phyloP scores from a whole-genome alignment of 169 alveolate species.

The Plasmodium gonderi region DNA sequence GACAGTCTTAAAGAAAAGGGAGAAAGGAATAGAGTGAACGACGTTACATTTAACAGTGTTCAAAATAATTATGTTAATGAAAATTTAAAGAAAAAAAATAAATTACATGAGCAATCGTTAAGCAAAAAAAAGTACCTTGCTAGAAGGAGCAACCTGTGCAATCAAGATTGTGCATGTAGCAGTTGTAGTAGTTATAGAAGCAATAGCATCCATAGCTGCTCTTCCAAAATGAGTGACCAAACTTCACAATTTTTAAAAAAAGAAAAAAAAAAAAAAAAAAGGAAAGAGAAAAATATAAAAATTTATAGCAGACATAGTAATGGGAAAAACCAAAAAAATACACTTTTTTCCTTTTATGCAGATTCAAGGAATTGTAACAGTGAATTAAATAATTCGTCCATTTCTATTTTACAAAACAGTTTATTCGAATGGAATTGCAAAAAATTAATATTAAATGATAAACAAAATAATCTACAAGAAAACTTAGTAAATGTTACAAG shows the following conservation, averaged over 20 bases:
- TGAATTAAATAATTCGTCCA: not conserved
- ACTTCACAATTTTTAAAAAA: constrained; percentile 3
- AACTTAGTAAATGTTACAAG: not conserved
- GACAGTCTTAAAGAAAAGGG: not conserved
- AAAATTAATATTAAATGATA: not conserved
- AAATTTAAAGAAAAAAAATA: constrained; percentile 6
- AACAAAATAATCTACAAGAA: not conserved
- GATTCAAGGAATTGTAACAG: constrained; percentile 49
- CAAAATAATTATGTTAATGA: not conserved
- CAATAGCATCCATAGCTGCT: not conserved
- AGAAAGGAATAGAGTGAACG: not conserved
- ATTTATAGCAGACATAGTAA: not conserved
- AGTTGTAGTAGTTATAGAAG: not conserved
- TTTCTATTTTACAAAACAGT: constrained; percentile 8
- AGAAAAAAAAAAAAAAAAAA: not conserved
- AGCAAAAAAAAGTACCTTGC: not conserved
- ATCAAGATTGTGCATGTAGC: not conserved
- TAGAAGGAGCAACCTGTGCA: not conserved
- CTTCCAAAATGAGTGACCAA: not conserved
- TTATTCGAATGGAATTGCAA: constrained; percentile 1
- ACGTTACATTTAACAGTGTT: not conserved
- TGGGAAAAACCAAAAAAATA: constrained; percentile 5
- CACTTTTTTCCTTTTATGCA: constrained; percentile 49
- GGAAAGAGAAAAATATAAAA: not conserved
- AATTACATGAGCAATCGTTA: not conserved